A percentile compares a stretch with the other conserved stretches of the same genome.
phyloP scores from a whole-genome alignment of 306 rosid species.

The Gynostemma pentaphyllum region DNA sequence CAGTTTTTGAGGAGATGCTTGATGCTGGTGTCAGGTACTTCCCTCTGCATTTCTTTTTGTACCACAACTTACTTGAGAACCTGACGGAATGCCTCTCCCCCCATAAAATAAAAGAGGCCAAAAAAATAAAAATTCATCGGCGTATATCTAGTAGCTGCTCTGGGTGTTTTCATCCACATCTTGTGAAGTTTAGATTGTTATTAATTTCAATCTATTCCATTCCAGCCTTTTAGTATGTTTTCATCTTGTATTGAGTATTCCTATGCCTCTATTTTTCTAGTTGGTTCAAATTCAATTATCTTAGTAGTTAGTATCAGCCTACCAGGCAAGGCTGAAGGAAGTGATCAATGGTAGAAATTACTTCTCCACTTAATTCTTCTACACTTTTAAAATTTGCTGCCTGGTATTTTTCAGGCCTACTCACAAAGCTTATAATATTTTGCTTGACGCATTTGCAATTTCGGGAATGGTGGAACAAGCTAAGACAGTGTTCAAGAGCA shows the following conservation, averaged over 20 bases:
- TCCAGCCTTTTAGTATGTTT: neutral
- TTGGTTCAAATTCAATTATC: neutral
- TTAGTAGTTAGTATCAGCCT: too few species aligned
- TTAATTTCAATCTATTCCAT: neutral
- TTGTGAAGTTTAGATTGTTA: neutral
- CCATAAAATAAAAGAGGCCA: neutral
- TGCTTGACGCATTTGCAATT: constrained; percentile 84
- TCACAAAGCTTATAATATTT: constrained; percentile 79
- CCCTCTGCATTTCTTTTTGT: constrained; percentile 1
- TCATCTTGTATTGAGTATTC: neutral
- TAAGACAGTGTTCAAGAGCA: constrained; percentile 69
- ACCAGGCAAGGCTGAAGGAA: neutral
- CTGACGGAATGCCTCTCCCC: neutral
- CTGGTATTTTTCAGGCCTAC: constrained; percentile 56
- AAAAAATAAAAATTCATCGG: neutral
- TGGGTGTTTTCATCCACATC: neutral
- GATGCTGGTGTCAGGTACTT: constrained; percentile 86
- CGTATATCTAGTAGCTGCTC: neutral
- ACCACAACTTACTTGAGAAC: neutral
- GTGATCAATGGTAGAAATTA: neutral
- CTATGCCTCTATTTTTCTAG: neutral
- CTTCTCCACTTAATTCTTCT: neutral
- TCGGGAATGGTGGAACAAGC: constrained; percentile 98
- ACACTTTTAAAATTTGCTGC: neutral
- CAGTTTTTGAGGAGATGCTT: constrained; percentile 97